Base-by-base conservation (phyloP, 2,329 filamentous ascomycete genomes). In the Fonsecaea nubica region DNA sequence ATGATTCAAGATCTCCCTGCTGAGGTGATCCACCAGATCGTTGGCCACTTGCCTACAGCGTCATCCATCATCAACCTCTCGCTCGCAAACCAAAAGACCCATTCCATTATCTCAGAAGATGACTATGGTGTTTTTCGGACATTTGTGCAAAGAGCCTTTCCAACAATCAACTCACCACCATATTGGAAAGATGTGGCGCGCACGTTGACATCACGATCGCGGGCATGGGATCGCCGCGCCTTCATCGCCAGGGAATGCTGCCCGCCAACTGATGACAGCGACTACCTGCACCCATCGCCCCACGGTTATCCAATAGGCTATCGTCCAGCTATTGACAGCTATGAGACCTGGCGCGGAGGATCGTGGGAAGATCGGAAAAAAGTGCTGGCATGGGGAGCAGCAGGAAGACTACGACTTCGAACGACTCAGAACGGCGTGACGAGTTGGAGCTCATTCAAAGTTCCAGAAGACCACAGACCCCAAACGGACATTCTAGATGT, bases 341-440 rank as follows among this genome's bases (percentile, higher is more conserved):
- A 86, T 70, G 85, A 87, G 70, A 76, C 78, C n/a, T 82, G 80
- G 77, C 80, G 77, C 50, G 80, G 79, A 2, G 75, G 76, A 1
- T 76, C 76, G 64, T 85, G 82, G 82, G 75, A 76, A 55, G 83
- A 42, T 32, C 79, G 84, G 69, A 82, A 80, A 71, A 86, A 89
- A 72, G 81, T 86, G 0, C 74, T 90, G 7, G 85, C 82, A 2
- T 88, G 86, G 82, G 86, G 86, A 60, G 87, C 87, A 12, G 87
- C 85, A 0, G 83, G 87, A 1, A 82, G 86, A 64, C 73, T 90
- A 9, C 76, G 85, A 4, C 68, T 87, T 64, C 79, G 84, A 21
- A 77, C 82, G 10, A 83, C 81, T 70, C 77, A 83, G 62, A 79
- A 79, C 30, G 81, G 79, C 68, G 56, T 66, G 18, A 63, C 70